phyloP scores from a whole-genome alignment of 257 asterid genomes.

The Phtheirospermum japonicum region DNA sequence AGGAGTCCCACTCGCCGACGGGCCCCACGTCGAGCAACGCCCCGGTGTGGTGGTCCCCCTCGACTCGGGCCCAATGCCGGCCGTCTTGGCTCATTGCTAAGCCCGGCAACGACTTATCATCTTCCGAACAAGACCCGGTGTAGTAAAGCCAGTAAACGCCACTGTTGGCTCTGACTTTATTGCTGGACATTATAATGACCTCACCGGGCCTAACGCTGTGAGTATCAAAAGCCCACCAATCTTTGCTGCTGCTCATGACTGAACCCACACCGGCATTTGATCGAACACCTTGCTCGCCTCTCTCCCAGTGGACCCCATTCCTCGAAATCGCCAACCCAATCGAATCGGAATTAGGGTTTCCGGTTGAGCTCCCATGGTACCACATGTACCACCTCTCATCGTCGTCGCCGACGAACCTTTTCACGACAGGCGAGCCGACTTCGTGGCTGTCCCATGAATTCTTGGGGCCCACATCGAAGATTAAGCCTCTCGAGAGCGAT shows the following conservation, averaged over 20 bases:
- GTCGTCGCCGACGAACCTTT: constrained; percentile 77
- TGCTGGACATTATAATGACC: constrained; percentile 79
- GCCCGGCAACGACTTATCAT: constrained; percentile 70
- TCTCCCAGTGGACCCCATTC: constrained; percentile 92
- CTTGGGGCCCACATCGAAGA: constrained; percentile 58
- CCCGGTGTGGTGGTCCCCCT: constrained; percentile 92
- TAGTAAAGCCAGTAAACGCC: constrained; percentile 90
- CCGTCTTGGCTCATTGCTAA: constrained; percentile 97
- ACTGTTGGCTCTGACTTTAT: constrained; percentile 52
- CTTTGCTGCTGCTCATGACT: constrained; percentile 59
- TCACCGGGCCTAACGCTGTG: constrained; percentile 65
- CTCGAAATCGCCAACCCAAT: constrained; percentile 83
- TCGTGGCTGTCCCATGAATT: constrained; percentile 73
- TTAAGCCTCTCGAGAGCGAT: constrained; percentile 60
- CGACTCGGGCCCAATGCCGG: constrained; percentile 91
- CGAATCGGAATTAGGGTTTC: constrained; percentile 39
- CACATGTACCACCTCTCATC: constrained; percentile 94
- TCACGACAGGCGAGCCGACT: constrained; percentile 91
- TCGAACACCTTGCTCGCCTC: constrained; percentile 49
- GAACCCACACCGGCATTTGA: constrained; percentile 69
- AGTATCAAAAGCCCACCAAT: constrained; percentile 98
- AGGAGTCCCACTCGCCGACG: constrained; percentile 77
- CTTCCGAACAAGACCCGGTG: constrained; percentile 51
- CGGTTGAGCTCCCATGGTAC: constrained; percentile 64
- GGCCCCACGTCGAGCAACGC: constrained; percentile 72